These are phyloP conservation scores for Coemansia brasiliensis DNA, from an alignment of 192 early-diverging fungal genomes.

Conservation along the genomic window DNA sequence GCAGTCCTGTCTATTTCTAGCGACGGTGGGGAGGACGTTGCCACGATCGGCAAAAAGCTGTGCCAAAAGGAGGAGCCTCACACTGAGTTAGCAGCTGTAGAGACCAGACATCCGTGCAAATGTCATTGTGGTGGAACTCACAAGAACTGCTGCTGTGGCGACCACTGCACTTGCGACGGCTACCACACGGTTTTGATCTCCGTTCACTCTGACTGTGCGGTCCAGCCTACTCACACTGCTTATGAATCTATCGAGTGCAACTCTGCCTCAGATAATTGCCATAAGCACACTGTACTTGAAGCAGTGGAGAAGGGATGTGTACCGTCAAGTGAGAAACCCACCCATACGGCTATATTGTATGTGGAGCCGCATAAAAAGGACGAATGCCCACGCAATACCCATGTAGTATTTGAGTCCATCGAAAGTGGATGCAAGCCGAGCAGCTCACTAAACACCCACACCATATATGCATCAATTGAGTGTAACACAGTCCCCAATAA, in stretches of 20 bases:
- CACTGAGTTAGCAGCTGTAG: conserved; percentile 22
- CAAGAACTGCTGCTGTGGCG: conserved; percentile 24
- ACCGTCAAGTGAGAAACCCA: neutral
- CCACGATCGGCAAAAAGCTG: conserved; percentile 44
- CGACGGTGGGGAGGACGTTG: conserved; percentile 21
- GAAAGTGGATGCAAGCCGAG: conserved; percentile 7
- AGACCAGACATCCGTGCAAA: conserved; percentile 14
- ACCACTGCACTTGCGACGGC: conserved; percentile 29
- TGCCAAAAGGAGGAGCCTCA: conserved; percentile 18
- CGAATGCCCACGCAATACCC: conserved; percentile 8
- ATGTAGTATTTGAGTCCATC: conserved; percentile 24
- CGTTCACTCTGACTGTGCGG: conserved; percentile 10
- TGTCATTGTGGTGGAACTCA: conserved; percentile 20
- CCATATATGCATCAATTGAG: conserved; percentile 19
- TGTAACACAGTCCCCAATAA: neutral
- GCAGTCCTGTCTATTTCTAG: conserved; percentile 35
- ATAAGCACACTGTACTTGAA: conserved; percentile 1
- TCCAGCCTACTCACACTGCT: conserved; percentile 19
- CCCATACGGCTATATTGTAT: conserved; percentile 17
- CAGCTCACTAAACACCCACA: conserved; percentile 13
- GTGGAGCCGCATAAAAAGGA: conserved; percentile 6
- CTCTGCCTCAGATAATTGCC: too few species aligned
- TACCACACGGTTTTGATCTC: conserved; percentile 39
- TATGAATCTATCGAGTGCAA: conserved; percentile 16
- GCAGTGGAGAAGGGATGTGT: neutral